Evolutionary conservation across 2,329 filamentous ascomycete genomes (phyloP), one percentile per base, ranked within the genome.

Genomic region (Albophoma yamanashiensis): DNA sequence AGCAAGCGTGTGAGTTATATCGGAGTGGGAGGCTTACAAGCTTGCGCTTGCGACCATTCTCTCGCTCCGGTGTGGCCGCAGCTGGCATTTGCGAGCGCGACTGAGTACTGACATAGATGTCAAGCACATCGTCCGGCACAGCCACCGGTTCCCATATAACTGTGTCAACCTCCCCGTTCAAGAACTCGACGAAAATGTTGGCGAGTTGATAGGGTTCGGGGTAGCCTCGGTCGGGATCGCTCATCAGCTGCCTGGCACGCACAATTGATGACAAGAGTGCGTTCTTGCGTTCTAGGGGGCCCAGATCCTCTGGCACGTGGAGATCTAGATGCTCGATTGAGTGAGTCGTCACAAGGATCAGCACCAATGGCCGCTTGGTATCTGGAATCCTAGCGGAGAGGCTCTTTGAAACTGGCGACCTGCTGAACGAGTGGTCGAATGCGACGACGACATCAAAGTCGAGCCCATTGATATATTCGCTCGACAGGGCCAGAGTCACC

Each of bases 281-380:
- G 58, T 77, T 81, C 61, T 78, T 81, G 20, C 78, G 75, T 63
- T 84, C 80, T 7, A 82, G 59, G 0, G 67, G 62, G 2, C 73
- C 68, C 20, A 73, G 61, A 6, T 69, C 64, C 8, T 65, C 63
- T 1, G 74, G 72, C 34, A 84, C 70, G 20, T 77, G 73, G 56
- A 79, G 69, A 60, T 79, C 78, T 50, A 85, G 75, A 61, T 86
- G 83, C 67, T 86, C 82, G 43, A 85, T 76, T 1, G 82, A 81
- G 63, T 79, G 76, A 2, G 75, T 77, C 7, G 76, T 79, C 6
- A 80, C 77, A 6, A 85, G 73, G 0, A 73, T 72, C 59, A 86
- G 66, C 1, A 82, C 69, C n/a, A 82, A 66, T 0, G 79, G 80
- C 47, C 70, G 68, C 60, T 69, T 72, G 11, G 34, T 58, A 53